Conservation (phyloP, 345 rosid genomes). For the Lepidium sativum region DNA sequence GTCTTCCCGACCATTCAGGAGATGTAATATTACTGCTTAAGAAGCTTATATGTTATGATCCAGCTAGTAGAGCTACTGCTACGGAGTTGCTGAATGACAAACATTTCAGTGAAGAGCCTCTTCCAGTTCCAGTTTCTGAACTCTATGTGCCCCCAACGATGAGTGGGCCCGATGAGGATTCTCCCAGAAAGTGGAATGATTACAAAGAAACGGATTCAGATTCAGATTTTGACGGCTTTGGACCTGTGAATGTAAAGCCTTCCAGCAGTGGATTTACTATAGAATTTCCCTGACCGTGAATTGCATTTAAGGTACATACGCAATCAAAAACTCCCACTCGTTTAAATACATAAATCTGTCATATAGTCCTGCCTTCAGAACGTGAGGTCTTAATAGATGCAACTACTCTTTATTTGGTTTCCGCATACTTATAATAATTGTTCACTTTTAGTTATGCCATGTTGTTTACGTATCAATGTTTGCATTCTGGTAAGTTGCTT, state of each 20-base stretch:
- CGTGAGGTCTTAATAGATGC: neutral
- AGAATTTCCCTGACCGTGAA: conserved; percentile 36
- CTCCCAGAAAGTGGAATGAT: conserved; percentile 37
- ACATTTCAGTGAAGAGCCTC: conserved; percentile 66
- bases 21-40: conserved; percentile 58
- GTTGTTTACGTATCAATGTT: neutral
- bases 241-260: conserved; percentile 39
- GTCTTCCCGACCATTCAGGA: conserved; percentile 38
- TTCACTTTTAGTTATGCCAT: neutral
- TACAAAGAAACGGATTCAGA: conserved; percentile 39
- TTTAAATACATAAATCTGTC: neutral
- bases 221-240: conserved; percentile 59
- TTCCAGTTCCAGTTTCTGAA: conserved; percentile 58
- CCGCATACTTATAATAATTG: neutral
- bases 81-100: conserved; percentile 65
- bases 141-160: conserved; percentile 54
- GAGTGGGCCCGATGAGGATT: conserved; percentile 53
- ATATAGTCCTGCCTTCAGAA: neutral
- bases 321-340: neutral
- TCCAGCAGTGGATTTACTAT: conserved; percentile 58
- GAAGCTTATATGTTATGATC: conserved; percentile 76
- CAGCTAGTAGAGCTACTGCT: conserved; percentile 64
- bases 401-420: neutral
- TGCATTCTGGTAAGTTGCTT: neutral
- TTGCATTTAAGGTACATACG: conserved; percentile 9